Percentiles rank a stretch among this genome's conserved stretches.
Evolutionary conservation across 2,329 filamentous ascomycete species (phyloP).

Genomic region (Lasiodiplodia sp.): DNA sequence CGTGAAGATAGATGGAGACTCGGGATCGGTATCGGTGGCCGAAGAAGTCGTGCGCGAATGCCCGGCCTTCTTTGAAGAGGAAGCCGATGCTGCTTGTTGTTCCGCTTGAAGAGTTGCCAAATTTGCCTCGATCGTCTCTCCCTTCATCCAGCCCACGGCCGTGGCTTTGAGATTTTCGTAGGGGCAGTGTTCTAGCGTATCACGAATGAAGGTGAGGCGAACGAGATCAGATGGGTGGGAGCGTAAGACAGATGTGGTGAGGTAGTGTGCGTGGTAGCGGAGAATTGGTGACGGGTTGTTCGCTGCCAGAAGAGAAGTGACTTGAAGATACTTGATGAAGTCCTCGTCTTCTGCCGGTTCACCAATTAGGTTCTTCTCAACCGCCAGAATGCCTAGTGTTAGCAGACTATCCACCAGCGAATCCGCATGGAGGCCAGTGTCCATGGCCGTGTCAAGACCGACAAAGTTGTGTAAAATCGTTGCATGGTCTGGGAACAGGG

Average conservation of each 20-base stretch:
- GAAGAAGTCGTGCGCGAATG: constrained; percentile 30
- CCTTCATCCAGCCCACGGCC: constrained; percentile 67
- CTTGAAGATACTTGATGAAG: constrained; percentile 61
- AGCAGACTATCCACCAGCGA: constrained; percentile 63
- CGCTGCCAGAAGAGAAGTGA: constrained; percentile 56
- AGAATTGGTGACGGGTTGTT: constrained; percentile 57
- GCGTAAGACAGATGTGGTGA: constrained; percentile 58
- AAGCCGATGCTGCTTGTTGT: constrained; percentile 31
- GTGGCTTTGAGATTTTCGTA: constrained; percentile 63
- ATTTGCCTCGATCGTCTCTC: constrained; percentile 62
- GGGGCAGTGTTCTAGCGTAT: constrained; percentile 61
- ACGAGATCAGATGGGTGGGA: constrained; percentile 61
- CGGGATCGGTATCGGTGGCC: constrained; percentile 26
- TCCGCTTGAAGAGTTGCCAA: constrained; percentile 31
- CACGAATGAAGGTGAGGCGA: constrained; percentile 62
- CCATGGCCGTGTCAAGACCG: constrained; percentile 45
- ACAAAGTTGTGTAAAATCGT: constrained; percentile 59
- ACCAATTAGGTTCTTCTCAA: constrained; percentile 54
- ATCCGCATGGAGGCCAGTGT: constrained; percentile 56
- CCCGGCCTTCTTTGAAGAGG: constrained; percentile 30
- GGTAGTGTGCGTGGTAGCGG: constrained; percentile 57
- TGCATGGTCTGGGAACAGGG: constrained; percentile 62
- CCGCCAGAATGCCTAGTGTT: constrained; percentile 58
- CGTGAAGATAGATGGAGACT: constrained; percentile 52
- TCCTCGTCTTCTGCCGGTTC: constrained; percentile 58